Conservation (phyloP, 176 grass and related monocot species). For the Carex littledalei region DNA sequence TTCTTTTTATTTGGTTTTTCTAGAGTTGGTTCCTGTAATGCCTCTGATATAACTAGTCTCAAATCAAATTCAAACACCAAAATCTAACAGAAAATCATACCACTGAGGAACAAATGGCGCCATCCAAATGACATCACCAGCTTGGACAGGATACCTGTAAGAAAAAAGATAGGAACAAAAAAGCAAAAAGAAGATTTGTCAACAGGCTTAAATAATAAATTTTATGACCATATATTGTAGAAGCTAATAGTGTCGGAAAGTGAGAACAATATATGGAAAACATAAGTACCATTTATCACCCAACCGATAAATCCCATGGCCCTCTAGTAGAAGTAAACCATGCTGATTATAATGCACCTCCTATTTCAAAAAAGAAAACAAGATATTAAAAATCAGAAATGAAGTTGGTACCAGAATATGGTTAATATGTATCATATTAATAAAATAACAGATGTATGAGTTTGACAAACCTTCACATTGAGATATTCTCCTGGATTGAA, state of each 20-base stretch:
- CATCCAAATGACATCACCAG: slow-evolving; percentile 97
- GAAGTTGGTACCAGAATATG: background rate
- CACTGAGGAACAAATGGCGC: slow-evolving; percentile 95
- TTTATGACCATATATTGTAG: background rate
- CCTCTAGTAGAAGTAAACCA: slow-evolving; percentile 81
- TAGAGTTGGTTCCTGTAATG: background rate
- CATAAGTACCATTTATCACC: slow-evolving; percentile 63
- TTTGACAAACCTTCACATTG: slow-evolving; percentile 73
- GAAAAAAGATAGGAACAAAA: slow-evolving; percentile 9
- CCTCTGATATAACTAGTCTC: background rate
- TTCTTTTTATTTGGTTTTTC: background rate
- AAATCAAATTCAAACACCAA: background rate
- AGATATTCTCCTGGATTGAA: slow-evolving; percentile 98
- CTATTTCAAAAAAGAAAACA: slow-evolving; percentile 37
- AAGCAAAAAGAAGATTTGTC: background rate
- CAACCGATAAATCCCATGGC: slow-evolving; percentile 93
- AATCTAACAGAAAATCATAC: slow-evolving; percentile 20
- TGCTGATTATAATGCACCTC: slow-evolving; percentile 99
- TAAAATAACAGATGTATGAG: background rate
- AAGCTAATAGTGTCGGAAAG: background rate
- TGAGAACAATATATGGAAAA: background rate
- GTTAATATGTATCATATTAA: background rate
- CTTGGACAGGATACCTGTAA: slow-evolving; percentile 86
- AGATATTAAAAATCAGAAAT: slow-evolving; percentile 11
- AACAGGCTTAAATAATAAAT: background rate